These are phyloP conservation scores for Rubia balearica DNA, from an alignment of 305 asterid species.

Conservation along the genomic window DNA sequence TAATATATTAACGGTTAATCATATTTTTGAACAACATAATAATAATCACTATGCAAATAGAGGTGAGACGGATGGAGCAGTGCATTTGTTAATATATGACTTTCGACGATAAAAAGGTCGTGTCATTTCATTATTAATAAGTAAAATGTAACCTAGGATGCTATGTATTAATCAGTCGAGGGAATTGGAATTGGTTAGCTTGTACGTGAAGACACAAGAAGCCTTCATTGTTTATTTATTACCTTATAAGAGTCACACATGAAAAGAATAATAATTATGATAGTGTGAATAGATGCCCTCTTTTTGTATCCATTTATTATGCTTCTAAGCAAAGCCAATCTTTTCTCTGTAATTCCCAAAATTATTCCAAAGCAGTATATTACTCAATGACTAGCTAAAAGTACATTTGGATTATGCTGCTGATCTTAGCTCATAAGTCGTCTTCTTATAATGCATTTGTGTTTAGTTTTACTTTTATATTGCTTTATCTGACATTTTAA, in stretches of 20 bases:
- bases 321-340: slow-evolving; percentile 72
- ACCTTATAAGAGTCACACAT: slow-evolving; percentile 9
- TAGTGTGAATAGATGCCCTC: slow-evolving; percentile 29
- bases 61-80: no score
- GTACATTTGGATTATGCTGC: slow-evolving; percentile 11
- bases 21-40: no score
- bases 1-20: no score
- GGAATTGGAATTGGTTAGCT: slow-evolving; percentile 10
- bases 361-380: slow-evolving; percentile 17
- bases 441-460: neutral
- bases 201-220: slow-evolving; percentile 18
- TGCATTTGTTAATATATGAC: no score
- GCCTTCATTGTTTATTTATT: neutral
- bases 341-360: slow-evolving; percentile 16
- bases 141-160: no score
- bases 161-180: neutral
- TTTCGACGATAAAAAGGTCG: no score
- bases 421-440: neutral
- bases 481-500: no score
- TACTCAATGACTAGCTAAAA: slow-evolving; percentile 29
- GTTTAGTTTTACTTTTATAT: no score
- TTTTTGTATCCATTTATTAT: slow-evolving; percentile 48
- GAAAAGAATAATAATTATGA: slow-evolving; percentile 38
- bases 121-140: no score
- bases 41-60: no score